A percentile compares a stretch with the other conserved stretches of the same genome.
These are phyloP conservation scores for Phytophthora foliorum DNA, from an alignment of 352 stramenopile species.

Conservation along the genomic window DNA sequence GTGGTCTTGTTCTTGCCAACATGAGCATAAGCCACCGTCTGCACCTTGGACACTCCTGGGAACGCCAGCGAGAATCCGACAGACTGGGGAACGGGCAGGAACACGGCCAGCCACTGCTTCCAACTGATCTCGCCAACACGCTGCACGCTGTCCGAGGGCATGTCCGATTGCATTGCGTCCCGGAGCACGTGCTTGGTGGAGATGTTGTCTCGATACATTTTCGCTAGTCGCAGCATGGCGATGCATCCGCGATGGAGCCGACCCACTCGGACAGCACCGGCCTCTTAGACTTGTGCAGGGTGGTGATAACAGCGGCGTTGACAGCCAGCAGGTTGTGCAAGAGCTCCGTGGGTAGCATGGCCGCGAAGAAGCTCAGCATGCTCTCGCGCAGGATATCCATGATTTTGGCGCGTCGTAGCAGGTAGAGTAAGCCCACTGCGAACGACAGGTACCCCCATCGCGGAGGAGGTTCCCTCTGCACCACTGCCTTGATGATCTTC, in stretches of 20 bases:
- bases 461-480: constrained; percentile 28
- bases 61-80: constrained; percentile 61
- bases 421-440: constrained; percentile 47
- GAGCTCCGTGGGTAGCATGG: constrained; percentile 69
- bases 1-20: constrained; percentile 74
- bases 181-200: constrained; percentile 53
- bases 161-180: constrained; percentile 48
- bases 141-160: constrained; percentile 39
- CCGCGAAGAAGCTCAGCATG: constrained; percentile 64
- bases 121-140: constrained; percentile 58
- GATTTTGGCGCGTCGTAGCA: constrained; percentile 51
- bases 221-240: constrained; percentile 54
- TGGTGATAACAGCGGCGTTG: constrained; percentile 57
- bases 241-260: constrained; percentile 54
- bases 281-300: constrained; percentile 50
- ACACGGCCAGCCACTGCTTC: constrained; percentile 64
- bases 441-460: constrained; percentile 57
- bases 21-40: constrained; percentile 73
- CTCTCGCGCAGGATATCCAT: constrained; percentile 61
- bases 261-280: constrained; percentile 58
- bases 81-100: constrained; percentile 66
- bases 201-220: constrained; percentile 61
- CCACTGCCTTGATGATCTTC: constrained; percentile 47
- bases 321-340: constrained; percentile 63
- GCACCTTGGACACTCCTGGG: constrained; percentile 56